Evolutionary conservation across 2,329 filamentous ascomycete genomes (phyloP).

Genomic region (Penicillium crustosum): DNA sequence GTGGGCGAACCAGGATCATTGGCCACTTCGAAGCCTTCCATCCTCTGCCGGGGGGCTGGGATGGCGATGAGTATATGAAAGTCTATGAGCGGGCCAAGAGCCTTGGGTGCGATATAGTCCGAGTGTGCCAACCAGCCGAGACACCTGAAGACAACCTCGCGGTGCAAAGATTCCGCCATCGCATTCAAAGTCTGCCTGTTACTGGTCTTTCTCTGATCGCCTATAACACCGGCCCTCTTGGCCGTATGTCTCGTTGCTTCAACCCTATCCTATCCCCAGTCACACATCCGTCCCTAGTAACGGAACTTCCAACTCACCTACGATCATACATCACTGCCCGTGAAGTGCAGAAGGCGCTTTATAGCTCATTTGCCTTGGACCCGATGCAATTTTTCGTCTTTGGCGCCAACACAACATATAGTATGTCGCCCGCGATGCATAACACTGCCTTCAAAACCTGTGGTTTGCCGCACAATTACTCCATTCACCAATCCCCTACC

Average conservation of each 20-base stretch:
- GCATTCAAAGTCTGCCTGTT: conserved; percentile 47
- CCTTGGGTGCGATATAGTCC: conserved; percentile 62
- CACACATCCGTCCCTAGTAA: conserved; percentile 50
- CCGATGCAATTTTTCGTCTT: conserved; percentile 72
- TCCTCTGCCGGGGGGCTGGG: conserved; percentile 54
- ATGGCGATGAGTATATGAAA: conserved; percentile 54
- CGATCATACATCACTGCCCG: conserved; percentile 58
- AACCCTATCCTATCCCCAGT: conserved; percentile 66
- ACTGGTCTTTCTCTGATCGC: conserved; percentile 57
- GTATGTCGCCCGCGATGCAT: conserved; percentile 75
- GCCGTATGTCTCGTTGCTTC: conserved; percentile 65
- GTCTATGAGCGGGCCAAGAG: conserved; percentile 59
- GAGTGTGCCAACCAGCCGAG: conserved; percentile 59
- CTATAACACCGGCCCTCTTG: conserved; percentile 64
- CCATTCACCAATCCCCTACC: conserved; percentile 62
- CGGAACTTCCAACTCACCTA: conserved; percentile 45
- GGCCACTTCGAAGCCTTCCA: conserved; percentile 53
- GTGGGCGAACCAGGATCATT: conserved; percentile 62
- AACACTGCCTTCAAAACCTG: conserved; percentile 65
- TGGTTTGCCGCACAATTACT: conserved; percentile 68
- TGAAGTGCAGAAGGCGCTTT: conserved; percentile 65
- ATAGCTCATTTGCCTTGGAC: conserved; percentile 65
- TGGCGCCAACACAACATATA: conserved; percentile 70
- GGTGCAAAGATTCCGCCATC: conserved; percentile 56
- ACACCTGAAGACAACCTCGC: conserved; percentile 64